Evolutionary conservation across 2,329 filamentous ascomycete species (phyloP).

Genomic region (Aspergillus phoenicis): DNA sequence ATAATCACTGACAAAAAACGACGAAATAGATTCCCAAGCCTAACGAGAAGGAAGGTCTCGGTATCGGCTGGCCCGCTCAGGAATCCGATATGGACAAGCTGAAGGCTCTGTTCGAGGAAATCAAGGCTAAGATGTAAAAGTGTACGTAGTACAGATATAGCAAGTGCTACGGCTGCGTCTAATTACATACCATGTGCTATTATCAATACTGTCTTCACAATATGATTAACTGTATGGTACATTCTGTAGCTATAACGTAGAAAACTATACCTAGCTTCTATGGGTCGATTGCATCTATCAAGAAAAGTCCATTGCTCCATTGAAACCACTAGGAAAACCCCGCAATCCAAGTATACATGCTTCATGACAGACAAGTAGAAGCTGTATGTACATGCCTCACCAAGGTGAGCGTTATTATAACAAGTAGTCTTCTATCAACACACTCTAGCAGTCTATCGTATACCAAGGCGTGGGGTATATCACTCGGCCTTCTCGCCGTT

Average conservation of each 20-base stretch:
- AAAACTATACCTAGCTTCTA: not conserved
- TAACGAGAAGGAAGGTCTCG: conserved; percentile 76
- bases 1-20: conserved; percentile 8
- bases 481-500: conserved; percentile 1
- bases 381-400: conserved; percentile 1
- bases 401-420: not conserved
- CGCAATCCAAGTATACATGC: not conserved
- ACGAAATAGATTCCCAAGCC: conserved; percentile 82
- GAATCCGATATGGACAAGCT: conserved; percentile 78
- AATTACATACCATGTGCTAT: not conserved
- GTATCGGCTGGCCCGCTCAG: conserved; percentile 77
- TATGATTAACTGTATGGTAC: not conserved
- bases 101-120: conserved; percentile 75
- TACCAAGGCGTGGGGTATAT: not conserved
- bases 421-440: not conserved
- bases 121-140: conserved; percentile 83
- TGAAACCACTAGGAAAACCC: not conserved
- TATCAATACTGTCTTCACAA: not conserved
- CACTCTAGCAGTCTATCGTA: not conserved
- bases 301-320: not conserved
- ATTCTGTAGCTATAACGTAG: not conserved
- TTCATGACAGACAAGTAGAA: not conserved
- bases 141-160: not conserved
- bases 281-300: not conserved
- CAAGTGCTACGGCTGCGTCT: not conserved